Base-by-base conservation (phyloP, 108 stramenopile species). In the Cylindrotheca closterium region DNA sequence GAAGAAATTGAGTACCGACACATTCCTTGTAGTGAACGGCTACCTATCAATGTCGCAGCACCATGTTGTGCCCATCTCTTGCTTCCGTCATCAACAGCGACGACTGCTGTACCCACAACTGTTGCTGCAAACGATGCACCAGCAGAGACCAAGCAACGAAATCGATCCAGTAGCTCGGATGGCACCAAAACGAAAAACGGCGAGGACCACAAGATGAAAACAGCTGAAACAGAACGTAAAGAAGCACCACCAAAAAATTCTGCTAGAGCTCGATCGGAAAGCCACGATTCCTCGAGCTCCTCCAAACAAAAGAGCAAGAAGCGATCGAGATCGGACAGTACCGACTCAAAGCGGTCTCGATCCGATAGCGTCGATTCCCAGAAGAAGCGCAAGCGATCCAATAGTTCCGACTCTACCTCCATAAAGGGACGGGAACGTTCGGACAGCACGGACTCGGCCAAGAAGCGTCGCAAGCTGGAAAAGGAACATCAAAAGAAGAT, bases 1-100 rank as follows among this genome's bases (percentile, higher is more conserved):
- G 85, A 84, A 54, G 85, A 86, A 52, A 71, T 81, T 31, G 63
- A 79, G 24, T 91, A 87, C 61, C 64, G 85, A 24, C 83, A 94
- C 58, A 86, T 94, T 59, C 93, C 93, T 23, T 60, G 67, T 5
- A 82, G 89, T 12, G 89, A 94, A 59, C 28, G 55, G n/a, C 65
- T 94, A 29, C 89, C 89, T 3, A 37, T 54, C 19, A 78, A 85
- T 68, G 17, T 79, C 5, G 71, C 71, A 21, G 75, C 71, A 10
- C 80, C 75, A 2, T 76, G 71, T 45, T 42, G 71, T 47, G 60
- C 28, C 8, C 75, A 77, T 55, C 65, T 75, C 61, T 31, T 80
- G 25, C 55, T n/a, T n/a, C n/a, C n/a, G n/a, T n/a, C n/a, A n/a
- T n/a, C 30, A 18, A 17, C 46, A 3, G 28, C 3, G 5, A 55